A percentile compares a stretch with the other conserved stretches of the same genome.
phyloP scores from a whole-genome alignment of 495 filamentous ascomycete species.

The Penicillium roqueforti region DNA sequence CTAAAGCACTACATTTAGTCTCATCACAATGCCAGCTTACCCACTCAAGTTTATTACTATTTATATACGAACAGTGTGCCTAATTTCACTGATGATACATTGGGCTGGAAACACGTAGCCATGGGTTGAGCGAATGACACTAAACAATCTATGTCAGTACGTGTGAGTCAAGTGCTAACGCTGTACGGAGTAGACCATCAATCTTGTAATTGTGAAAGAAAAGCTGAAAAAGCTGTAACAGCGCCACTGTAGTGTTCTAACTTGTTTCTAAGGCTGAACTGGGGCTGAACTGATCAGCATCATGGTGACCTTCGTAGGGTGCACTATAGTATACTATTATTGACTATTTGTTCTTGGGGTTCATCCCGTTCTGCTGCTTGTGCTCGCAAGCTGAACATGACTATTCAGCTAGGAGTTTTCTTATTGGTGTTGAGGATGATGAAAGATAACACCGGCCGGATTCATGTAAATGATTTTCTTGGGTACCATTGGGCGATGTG shows the following conservation, averaged over 20 bases:
- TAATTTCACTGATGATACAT: not conserved
- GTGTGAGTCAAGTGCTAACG: not conserved
- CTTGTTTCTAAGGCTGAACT: not conserved
- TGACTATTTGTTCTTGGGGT: not conserved
- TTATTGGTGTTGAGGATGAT: not conserved
- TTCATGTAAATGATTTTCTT: not conserved
- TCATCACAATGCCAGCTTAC: constrained; percentile 14
- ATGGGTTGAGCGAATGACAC: not conserved
- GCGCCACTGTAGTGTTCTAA: not conserved
- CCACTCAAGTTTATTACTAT: not conserved
- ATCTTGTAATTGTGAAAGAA: too few relatives aligned
- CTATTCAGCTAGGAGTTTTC: not conserved
- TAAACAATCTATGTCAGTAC: not conserved
- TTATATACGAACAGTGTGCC: not conserved
- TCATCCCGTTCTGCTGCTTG: not conserved
- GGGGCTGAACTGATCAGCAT: not conserved
- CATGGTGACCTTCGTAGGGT: not conserved
- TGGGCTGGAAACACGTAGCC: not conserved
- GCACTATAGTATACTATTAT: not conserved
- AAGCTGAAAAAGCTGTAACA: too few relatives aligned
- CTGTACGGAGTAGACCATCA: too few relatives aligned
- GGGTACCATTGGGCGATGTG: constrained; percentile 7
- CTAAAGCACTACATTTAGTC: not conserved
- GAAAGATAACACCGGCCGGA: not conserved
- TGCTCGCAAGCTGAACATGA: not conserved